These are phyloP conservation scores for Inga leiocalycina DNA, from an alignment of 306 rosid species.

Conservation along the genomic window DNA sequence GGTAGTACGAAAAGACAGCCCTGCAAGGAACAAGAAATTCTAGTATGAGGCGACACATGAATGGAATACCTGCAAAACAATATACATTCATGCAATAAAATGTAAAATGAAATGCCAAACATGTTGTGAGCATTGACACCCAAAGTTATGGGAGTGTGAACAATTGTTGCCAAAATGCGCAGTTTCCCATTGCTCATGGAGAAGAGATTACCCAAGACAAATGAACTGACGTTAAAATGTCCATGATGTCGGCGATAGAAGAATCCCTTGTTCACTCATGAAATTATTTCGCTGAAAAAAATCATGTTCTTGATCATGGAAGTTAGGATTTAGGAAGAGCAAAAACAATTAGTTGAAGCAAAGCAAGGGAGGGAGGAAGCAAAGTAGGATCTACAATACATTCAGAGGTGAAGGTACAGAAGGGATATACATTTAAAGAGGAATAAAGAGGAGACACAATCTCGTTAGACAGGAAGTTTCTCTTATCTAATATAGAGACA, in stretches of 20 bases:
- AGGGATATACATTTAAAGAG: neutral
- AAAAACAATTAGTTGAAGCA: neutral
- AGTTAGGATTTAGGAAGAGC: neutral
- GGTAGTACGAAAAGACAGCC: constrained; percentile 88
- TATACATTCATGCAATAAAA: neutral
- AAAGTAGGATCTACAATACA: neutral
- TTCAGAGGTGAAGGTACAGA: neutral
- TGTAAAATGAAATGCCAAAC: constrained; percentile 5
- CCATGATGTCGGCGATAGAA: constrained; percentile 2
- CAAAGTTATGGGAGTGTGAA: neutral
- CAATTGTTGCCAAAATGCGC: constrained; percentile 4
- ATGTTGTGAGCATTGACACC: neutral
- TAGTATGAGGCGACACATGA: neutral
- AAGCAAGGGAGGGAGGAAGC: neutral
- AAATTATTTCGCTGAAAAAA: neutral
- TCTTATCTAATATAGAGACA: neutral
- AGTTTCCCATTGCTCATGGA: neutral
- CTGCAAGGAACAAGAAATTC: constrained; percentile 43
- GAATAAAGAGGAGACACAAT: neutral
- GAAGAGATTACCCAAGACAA: neutral
- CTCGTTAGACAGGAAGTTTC: neutral
- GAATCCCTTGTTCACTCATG: neutral
- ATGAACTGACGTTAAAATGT: constrained; percentile 1
- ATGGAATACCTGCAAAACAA: neutral
- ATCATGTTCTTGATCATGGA: neutral